Conservation (phyloP, 805 yeast species). For the Pichia membranifaciens region DNA sequence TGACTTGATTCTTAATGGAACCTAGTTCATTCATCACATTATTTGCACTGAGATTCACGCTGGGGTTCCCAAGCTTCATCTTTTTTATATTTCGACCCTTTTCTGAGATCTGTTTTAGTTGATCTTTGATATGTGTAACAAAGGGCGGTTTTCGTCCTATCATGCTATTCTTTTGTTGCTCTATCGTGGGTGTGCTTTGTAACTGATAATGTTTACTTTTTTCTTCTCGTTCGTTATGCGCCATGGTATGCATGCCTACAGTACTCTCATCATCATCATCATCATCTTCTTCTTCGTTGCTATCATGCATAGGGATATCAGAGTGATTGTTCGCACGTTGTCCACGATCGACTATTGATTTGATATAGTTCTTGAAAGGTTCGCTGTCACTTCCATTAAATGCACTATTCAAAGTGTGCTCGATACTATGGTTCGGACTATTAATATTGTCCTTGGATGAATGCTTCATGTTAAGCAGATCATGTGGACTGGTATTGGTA, state of each 20-base stretch:
- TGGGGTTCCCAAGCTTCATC: background rate
- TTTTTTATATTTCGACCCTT: background rate
- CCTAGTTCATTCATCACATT: background rate
- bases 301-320: background rate
- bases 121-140: too few relatives aligned
- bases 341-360: conserved; percentile 13
- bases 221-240: background rate
- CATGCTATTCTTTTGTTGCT: background rate
- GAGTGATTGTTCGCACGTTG: conserved; percentile 1
- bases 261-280: background rate
- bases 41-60: background rate
- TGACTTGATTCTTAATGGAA: background rate
- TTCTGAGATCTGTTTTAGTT: background rate
- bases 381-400: conserved; percentile 13
- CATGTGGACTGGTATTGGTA: background rate
- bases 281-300: background rate
- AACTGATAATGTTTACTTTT: background rate
- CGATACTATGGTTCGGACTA: background rate
- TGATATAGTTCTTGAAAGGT: conserved; percentile 16
- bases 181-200: too few relatives aligned
- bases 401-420: conserved; percentile 3
- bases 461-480: background rate
- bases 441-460: too few relatives aligned
- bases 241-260: background rate
- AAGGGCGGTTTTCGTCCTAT: background rate